Base-by-base conservation (phyloP, 768 basidiomycete genomes). In the Strobilomyces dryophilus region DNA sequence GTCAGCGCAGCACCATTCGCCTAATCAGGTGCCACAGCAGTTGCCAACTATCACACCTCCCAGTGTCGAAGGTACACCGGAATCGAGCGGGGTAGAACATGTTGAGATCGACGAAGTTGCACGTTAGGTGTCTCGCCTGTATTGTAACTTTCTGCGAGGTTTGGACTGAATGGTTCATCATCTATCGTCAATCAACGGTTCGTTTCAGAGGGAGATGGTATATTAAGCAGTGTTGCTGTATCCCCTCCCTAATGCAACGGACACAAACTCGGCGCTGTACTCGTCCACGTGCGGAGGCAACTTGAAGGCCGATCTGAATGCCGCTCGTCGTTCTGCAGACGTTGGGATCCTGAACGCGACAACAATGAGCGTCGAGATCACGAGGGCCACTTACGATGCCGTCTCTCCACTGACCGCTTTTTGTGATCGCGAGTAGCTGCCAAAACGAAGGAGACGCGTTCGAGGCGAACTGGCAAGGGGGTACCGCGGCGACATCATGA, bases 401-500 rank as follows among this genome's bases (percentile, higher is more conserved):
- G 47, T 56, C 36, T 20, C 37, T 9, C 59, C 62, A 0, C 29
- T 66, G 45, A 43, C 49, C 7, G 50, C 54, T n/a, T 1, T 24
- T 66, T 9, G 64, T 57, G 15, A 39, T 61, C 35, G 52, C 11
- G 34, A 44, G 57, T 15, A 64, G 62, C 40, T 65, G 64, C 55
- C 62, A 64, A 31, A 64, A 62, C 37, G 62, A 65, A 48, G 64
- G 46, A 6, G 51, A 51, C 18, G 26, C 51, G 8, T 65, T 54
- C 39, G 63, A 65, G 18, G n/a, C 2, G 9, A 29, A 61, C 37
- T 65, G 61, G 61, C 58, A 64, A 47, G 42, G 49, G 46, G 37
- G 60, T 59, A 44, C 17, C 10, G 8, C 26, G 8, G 24, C 17
- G 29, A 11, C 14, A 11, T n/a, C n/a, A n/a, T n/a, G n/a, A n/a